Conservation (phyloP, 78 protist genomes). For the Dictyostelium capitatum region DNA sequence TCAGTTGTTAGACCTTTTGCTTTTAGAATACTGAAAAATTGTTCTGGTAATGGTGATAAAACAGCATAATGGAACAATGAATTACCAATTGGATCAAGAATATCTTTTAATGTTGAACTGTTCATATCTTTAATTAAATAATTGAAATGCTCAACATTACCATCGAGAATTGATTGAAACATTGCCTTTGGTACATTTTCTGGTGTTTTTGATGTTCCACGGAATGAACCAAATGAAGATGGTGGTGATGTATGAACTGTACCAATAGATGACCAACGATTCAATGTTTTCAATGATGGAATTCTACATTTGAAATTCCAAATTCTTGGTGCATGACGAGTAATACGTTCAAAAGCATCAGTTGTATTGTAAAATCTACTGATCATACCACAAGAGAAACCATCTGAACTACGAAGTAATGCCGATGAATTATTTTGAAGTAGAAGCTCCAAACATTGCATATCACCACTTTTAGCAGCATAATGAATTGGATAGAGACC, state of each 20-base stretch:
- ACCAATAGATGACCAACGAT: neutral
- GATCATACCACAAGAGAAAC: neutral
- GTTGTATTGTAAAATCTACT: neutral
- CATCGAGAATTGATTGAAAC: neutral
- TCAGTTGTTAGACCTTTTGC: neutral
- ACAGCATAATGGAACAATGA: constrained; percentile 27
- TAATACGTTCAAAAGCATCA: neutral
- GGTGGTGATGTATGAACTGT: neutral
- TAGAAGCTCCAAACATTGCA: neutral
- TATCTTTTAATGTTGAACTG: neutral
- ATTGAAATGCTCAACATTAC: neutral
- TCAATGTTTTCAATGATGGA: neutral
- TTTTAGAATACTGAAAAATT: neutral
- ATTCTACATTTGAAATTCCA: neutral
- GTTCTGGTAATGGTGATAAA: constrained; percentile 2
- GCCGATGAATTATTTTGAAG: neutral
- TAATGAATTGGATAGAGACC: constrained; percentile 59
- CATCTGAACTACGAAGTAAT: neutral
- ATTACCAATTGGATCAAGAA: neutral
- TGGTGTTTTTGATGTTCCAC: no score
- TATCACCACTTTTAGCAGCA: neutral
- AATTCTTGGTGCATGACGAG: neutral
- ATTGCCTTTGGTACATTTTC: neutral
- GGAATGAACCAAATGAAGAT: neutral
- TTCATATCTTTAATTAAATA: neutral